phyloP scores from a whole-genome alignment of 2,329 filamentous ascomycete genomes.

The Dothideomycetidae sp. region DNA sequence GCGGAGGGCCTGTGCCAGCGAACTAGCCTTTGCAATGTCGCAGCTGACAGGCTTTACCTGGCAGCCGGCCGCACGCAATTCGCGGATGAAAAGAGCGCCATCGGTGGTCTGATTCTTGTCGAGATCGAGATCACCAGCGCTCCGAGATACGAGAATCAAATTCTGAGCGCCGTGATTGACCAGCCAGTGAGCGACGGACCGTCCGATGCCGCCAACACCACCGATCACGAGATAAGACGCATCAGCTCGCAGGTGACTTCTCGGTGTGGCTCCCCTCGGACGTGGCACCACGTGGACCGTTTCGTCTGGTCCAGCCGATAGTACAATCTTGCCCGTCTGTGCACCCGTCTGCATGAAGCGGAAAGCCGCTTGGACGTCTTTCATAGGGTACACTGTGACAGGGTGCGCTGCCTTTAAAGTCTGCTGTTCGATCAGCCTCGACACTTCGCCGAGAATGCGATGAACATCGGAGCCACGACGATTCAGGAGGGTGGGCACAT shows the following conservation, averaged over 20 bases:
- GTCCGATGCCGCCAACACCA: conserved; percentile 16
- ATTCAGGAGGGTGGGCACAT: no score
- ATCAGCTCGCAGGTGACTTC: conserved; percentile 1
- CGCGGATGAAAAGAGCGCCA: conserved; percentile 4
- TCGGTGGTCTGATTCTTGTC: no score
- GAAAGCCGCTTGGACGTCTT: conserved; percentile 14
- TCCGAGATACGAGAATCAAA: conserved; percentile 13
- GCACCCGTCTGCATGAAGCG: conserved; percentile 13
- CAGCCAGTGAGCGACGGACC: conserved; percentile 13
- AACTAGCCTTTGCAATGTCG: not conserved
- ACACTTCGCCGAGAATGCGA: no score
- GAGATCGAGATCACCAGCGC: conserved; percentile 2
- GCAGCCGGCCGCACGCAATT: conserved; percentile 3
- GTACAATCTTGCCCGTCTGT: conserved; percentile 15
- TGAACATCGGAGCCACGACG: no score
- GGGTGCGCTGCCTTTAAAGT: no score
- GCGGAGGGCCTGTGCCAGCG: not conserved
- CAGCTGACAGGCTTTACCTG: not conserved
- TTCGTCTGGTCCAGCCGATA: conserved; percentile 6
- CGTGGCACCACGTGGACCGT: not conserved
- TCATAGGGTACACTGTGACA: conserved; percentile 11
- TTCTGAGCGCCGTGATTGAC: conserved; percentile 13
- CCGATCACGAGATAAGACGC: conserved; percentile 15
- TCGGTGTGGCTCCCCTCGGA: not conserved
- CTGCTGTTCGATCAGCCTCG: no score